Evolutionary conservation across 257 asterid species (phyloP), one percentile per base, ranked within the genome.

Genomic region (Osmanthus fragrans): DNA sequence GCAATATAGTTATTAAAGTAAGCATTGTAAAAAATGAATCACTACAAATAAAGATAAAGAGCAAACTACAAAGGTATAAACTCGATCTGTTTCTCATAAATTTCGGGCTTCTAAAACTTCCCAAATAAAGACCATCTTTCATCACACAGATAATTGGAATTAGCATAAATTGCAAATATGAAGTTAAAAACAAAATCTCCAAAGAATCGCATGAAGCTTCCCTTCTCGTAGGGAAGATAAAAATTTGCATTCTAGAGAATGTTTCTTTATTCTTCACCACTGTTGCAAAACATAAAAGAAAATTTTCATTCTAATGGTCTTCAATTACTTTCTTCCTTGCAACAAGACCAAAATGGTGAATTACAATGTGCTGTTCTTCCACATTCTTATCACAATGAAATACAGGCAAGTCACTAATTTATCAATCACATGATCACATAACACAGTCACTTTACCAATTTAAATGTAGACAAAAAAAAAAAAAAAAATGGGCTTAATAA

Each of bases 91-190:
- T 27, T 66, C 56, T 49, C 49, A 69, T 70, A 23, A 60, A 51
- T 66, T 39, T 51, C 25, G 51, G 56, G 73, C 37, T 60, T 73
- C 27, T 73, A 69, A 76, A 29, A 64, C 37, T 45, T 47, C 2
- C n/a, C 42, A 47, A n/a, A 45, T n/a, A 40, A 19, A 71, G 37
- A 21, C 30, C 39, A 39, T 11, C 12, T 67, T 63, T 39, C 34
- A 13, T 66, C 75, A 71, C 19, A 37, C 32, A 60, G 56, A 77
- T 47, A 81, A 82, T 25, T 56, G 54, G 30, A 47, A 71, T 32
- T 65, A 73, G 33, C 70, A 72, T 7, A 60, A 16, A 51, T 58
- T 25, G 15, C 23, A 45, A 77, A 54, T 27, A 60, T 7, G 25
- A 33, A 71, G 7, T 36, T 36, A 71, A 37, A 25, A 40, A 39